phyloP scores from a whole-genome alignment of 2,329 filamentous ascomycete genomes.

The Colletotrichum sp. region DNA sequence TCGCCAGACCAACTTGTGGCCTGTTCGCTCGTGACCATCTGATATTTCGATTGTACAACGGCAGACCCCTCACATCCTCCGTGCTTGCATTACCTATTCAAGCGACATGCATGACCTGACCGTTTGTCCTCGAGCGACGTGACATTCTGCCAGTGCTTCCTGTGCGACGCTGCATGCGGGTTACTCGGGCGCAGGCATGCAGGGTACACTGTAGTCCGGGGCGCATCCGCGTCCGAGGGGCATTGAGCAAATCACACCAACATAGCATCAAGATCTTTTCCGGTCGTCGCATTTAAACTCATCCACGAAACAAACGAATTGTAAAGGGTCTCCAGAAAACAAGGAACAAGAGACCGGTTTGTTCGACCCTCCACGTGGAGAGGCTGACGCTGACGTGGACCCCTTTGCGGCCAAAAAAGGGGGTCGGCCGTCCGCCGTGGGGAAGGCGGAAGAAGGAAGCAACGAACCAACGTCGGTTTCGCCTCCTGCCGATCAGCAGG shows the following conservation, averaged over 20 bases:
- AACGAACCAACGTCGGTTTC: background rate
- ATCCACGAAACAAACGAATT: background rate
- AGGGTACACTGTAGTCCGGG: background rate
- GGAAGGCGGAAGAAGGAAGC: background rate
- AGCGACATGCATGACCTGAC: conserved; percentile 2
- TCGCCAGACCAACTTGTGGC: background rate
- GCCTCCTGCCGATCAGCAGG: background rate
- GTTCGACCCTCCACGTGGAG: background rate
- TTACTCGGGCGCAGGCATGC: background rate
- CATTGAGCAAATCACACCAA: background rate
- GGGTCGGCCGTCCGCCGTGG: background rate
- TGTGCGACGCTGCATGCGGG: background rate
- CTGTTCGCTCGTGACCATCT: background rate
- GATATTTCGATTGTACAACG: background rate
- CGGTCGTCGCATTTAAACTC: background rate
- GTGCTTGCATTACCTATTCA: background rate
- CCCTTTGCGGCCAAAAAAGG: background rate
- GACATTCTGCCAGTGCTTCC: background rate
- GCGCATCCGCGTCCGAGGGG: background rate
- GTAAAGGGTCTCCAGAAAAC: background rate
- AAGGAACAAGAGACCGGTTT: background rate
- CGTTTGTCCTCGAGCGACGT: background rate
- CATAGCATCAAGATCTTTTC: background rate
- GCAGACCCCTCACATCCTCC: background rate
- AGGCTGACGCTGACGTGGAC: background rate